Percentiles rank a stretch among this genome's conserved stretches.
Evolutionary conservation across 768 basidiomycete species (phyloP).

Genomic region (Pholiota conissans): DNA sequence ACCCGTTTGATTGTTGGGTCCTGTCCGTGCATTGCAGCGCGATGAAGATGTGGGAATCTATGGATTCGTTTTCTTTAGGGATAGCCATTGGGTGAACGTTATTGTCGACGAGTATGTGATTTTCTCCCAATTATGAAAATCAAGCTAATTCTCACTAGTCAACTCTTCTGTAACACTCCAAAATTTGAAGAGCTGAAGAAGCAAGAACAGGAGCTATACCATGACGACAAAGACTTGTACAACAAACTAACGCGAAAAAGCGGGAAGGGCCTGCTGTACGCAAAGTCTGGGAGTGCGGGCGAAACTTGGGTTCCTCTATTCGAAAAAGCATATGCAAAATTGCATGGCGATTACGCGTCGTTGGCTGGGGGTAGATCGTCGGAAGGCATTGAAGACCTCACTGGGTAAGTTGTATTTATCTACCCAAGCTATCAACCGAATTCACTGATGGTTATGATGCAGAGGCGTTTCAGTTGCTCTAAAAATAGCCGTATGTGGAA

Average conservation of each 20-base stretch:
- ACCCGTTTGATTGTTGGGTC: too few species aligned
- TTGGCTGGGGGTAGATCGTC: slow-evolving; percentile 34
- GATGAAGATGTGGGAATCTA: slow-evolving; percentile 50
- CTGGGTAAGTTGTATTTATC: slow-evolving; percentile 38
- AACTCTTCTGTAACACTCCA: slow-evolving; percentile 41
- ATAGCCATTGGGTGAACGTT: slow-evolving; percentile 45
- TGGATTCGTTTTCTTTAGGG: slow-evolving; percentile 51
- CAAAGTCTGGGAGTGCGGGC: slow-evolving; percentile 35
- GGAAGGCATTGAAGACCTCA: slow-evolving; percentile 53
- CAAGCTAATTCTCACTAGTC: slow-evolving; percentile 23
- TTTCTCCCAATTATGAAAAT: background rate
- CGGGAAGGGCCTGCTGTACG: slow-evolving; percentile 39
- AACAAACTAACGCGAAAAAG: slow-evolving; percentile 33
- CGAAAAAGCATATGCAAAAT: slow-evolving; percentile 52
- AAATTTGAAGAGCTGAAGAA: slow-evolving; percentile 39
- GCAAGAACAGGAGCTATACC: slow-evolving; percentile 38
- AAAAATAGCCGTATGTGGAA: slow-evolving; percentile 16
- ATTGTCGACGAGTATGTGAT: slow-evolving; percentile 46
- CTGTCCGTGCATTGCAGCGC: slow-evolving; percentile 21
- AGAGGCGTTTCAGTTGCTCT: slow-evolving; percentile 41
- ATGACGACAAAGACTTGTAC: slow-evolving; percentile 40
- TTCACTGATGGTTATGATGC: background rate
- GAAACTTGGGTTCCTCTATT: slow-evolving; percentile 51
- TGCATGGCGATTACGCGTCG: slow-evolving; percentile 44
- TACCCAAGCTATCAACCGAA: background rate